Percentiles rank a stretch among this genome's conserved stretches.
Conservation (phyloP, 345 rosid species). For the Salix suchowensis region DNA sequence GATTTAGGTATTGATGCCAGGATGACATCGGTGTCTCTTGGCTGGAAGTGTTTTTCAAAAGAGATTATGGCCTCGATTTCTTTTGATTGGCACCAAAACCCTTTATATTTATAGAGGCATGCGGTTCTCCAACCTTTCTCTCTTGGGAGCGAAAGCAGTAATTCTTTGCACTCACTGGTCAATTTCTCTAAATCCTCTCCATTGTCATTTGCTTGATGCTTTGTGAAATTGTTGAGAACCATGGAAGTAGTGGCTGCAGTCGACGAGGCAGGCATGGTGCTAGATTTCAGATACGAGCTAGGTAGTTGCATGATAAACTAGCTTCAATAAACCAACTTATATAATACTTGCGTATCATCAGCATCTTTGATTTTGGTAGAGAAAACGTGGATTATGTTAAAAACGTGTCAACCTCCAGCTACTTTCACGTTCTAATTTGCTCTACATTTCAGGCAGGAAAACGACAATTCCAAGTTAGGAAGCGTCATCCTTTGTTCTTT, state of each 20-base stretch:
- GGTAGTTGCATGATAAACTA: not conserved
- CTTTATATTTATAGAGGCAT: slow-evolving; percentile 50
- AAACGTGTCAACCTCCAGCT: no score
- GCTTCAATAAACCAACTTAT: not conserved
- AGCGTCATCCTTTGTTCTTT: no score
- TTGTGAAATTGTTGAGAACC: not conserved
- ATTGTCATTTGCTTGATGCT: not conserved
- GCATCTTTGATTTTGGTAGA: no score
- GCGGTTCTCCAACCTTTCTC: slow-evolving; percentile 71
- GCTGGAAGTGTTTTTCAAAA: slow-evolving; percentile 34
- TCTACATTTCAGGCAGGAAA: no score
- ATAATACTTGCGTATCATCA: not conserved
- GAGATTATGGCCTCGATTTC: slow-evolving; percentile 58
- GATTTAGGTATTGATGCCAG: slow-evolving; percentile 37
- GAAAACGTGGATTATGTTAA: no score
- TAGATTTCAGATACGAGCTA: not conserved
- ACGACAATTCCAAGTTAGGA: no score
- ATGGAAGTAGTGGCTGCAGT: not conserved
- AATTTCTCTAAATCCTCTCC: slow-evolving; percentile 30
- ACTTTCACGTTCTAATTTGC: no score
- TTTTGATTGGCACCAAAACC: slow-evolving; percentile 70
- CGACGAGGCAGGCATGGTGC: slow-evolving; percentile 2
- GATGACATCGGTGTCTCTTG: slow-evolving; percentile 27
- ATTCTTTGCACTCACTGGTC: slow-evolving; percentile 45
- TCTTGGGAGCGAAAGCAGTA: slow-evolving; percentile 52